These are phyloP conservation scores for rapeseed (Brassica napus) DNA, from an alignment of 345 rosid species.

Conservation along the genomic window Da-Ae NC_063436.1:5239001-5239500, in stretches of 20 bases:
- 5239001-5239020: conserved; percentile 65
- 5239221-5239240: conserved; percentile 19
- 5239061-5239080: conserved; percentile 7
- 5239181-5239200: conserved; percentile 20
- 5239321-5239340: conserved; percentile 94
- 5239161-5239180: conserved; percentile 97
- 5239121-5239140: conserved; percentile 93
- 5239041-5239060: neutral
- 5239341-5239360: neutral
- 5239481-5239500: conserved; percentile 98
- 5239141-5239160: conserved; percentile 97
- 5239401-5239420: neutral
- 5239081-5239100: conserved; percentile 88
- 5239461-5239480: conserved; percentile 91
- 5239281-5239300: conserved; percentile 97
- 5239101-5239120: conserved; percentile 83
- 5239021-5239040: neutral
- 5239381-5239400: conserved; percentile 6
- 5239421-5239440: conserved; percentile 90
- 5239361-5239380: neutral
- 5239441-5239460: conserved; percentile 95
- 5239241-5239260: conserved; percentile 9
- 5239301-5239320: conserved; percentile 98
- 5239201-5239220: neutral
- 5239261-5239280: conserved; percentile 70